These are phyloP conservation scores for Raphanus hybrid DNA, from an alignment of 441 rosid species.

Conservation along the genomic window DNA sequence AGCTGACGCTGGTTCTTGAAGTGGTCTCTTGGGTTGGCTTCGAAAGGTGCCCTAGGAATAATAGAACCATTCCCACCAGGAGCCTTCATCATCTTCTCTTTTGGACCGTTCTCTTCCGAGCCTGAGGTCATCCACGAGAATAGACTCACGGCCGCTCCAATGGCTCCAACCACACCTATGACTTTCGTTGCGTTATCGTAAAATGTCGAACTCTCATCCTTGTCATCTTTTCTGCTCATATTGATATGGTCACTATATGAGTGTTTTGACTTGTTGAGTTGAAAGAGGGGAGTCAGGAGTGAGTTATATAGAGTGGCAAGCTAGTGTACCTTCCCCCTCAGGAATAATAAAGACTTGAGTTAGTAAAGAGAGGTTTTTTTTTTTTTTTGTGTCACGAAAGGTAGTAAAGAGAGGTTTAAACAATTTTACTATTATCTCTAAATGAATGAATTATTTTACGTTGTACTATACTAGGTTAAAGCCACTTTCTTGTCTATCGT, in stretches of 20 bases:
- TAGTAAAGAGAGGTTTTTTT: neutral
- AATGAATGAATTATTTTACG: neutral
- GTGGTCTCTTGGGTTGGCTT: neutral
- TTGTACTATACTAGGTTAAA: neutral
- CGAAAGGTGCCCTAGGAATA: constrained; percentile 1
- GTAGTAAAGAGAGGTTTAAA: neutral
- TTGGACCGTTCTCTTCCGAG: neutral
- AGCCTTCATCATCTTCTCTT: constrained; percentile 18
- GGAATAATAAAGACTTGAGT: neutral
- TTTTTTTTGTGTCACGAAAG: too few relatives aligned
- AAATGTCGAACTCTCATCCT: constrained; percentile 1
- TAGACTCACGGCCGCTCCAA: neutral
- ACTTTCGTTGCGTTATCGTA: constrained; percentile 6
- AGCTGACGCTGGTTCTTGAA: neutral
- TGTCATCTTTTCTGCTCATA: constrained; percentile 4
- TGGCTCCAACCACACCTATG: constrained; percentile 9
- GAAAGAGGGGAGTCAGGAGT: neutral
- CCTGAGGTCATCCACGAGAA: constrained; percentile 6
- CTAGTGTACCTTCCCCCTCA: neutral
- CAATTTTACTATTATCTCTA: neutral
- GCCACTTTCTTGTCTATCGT: neutral
- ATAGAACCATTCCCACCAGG: constrained; percentile 7
- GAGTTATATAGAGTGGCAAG: constrained; percentile 10
- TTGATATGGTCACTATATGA: neutral
- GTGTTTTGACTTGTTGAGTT: neutral